Base-by-base conservation (phyloP, 441 rosid genomes). In the Aquilaria agallochum region DNA sequence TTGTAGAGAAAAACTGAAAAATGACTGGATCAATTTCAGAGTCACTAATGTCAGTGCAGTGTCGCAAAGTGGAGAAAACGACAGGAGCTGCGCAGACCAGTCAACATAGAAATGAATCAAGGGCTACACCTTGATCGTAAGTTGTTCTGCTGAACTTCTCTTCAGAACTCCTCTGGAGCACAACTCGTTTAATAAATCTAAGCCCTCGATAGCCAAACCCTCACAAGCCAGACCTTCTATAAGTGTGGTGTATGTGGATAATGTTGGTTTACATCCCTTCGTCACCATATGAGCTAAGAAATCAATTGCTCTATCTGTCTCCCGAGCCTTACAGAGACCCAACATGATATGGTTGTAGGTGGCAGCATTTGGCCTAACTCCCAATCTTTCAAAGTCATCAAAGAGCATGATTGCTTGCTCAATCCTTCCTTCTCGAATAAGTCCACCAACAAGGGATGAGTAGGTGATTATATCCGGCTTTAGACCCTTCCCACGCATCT, bases 271-370 rank as follows among this genome's bases (percentile, higher is more conserved):
- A 73, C 91, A 86, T 60, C 93, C 90, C 78, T 83, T 80, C 27
- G 72, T 78, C 33, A 93, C 85, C 97, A 90, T 93, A 68, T 74
- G 78, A 46, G 79, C 88, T 80, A 93, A 80, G 75, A 90, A 85
- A 77, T 93, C 96, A n/a, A 93, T 88, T 31, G 98, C 98, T 49
- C 78, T 81, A 32, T 75, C 88, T 27, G 95, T 93, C 65, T 82
- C 82, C 61, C 81, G 71, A 62, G 70, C 80, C 81, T 82, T 93
- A 40, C 97, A 88, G 31, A 93, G 95, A 53, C 90, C 95, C 40
- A 77, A 51, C 84, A 93, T 81, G 62, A 93, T 76, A 53, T 83
- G 76, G 72, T 93, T 90, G 72, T 83, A 93, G 12, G 94, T 83
- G 62, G 79, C 64, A 36, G 85, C 85, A 71, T 83, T 85, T 5